Evolutionary conservation across 2,329 filamentous ascomycete species (phyloP), one percentile per base, ranked within the genome.

Genomic region (Claviceps capensis): DNA sequence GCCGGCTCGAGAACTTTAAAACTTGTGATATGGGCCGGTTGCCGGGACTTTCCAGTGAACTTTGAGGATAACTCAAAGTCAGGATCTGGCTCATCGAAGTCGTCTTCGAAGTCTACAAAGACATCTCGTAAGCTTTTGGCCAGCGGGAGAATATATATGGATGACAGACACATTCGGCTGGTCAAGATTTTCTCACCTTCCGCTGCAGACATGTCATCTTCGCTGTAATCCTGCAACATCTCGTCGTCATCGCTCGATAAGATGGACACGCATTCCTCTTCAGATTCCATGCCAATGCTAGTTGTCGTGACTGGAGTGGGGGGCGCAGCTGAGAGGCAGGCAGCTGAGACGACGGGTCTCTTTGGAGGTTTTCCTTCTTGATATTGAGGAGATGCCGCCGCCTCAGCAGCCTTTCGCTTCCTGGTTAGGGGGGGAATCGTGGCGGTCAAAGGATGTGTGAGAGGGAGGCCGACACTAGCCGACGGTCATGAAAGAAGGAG

Each of bases 181-280:
- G 9, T 19, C n/a, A 23, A 11, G 7, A 36, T n/a, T 40, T 14
- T 13, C 65, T 47, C 60, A 78, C 76, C 76, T 60, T 78, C 76
- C 17, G 62, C 72, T 5, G 65, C 75, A 1, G 76, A 79, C 55
- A 78, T 69, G 66, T 77, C 83, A 61, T 89, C 87, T 51, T 88
- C 89, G 60, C 86, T 89, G 55, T 86, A 82, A 61, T 89, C 86
- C 56, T 85, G 78, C 67, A 85, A 77, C 54, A 88, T 79, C 57
- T 86, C 83, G 52, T 86, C 83, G 52, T 84, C 82, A 43, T 83
- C 84, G 58, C 62, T 95, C 43, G 87, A 91, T 60, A 83, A 76
- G 63, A 83, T 82, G 61, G 86, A 94, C 78, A 93, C 85, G 68
- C 90, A 90, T 55, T 96, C 91, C 63, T 96, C 89, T 61, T 97